phyloP scores from a whole-genome alignment of 2,329 filamentous ascomycete genomes.

The Cryphonectria japonica region DNA sequence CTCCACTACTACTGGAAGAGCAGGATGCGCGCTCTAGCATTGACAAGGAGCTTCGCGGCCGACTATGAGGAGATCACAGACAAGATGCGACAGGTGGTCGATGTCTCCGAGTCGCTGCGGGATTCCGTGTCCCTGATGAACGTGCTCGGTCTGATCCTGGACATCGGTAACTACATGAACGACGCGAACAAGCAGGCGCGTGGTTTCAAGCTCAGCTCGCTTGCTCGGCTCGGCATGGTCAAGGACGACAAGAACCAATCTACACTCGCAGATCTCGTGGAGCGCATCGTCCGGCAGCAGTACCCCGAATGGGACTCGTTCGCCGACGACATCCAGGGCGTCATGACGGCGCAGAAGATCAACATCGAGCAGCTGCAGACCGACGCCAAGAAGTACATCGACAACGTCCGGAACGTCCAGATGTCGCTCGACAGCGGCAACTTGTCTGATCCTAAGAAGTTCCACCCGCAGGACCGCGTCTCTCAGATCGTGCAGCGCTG shows the following conservation, averaged over 20 bases:
- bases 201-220: conserved; percentile 95
- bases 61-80: conserved; percentile 92
- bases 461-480: conserved; percentile 96
- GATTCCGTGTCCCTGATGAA: conserved; percentile 95
- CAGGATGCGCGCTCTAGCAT: conserved; percentile 84
- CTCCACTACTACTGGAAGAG: conserved; percentile 99
- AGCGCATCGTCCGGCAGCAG: conserved; percentile 93
- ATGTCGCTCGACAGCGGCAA: conserved; percentile 90
- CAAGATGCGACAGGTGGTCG: conserved; percentile 84
- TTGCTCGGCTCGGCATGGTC: conserved; percentile 92
- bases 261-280: conserved; percentile 92
- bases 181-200: conserved; percentile 97
- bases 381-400: conserved; percentile 90
- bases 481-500: conserved; percentile 86
- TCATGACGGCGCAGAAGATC: conserved; percentile 81
- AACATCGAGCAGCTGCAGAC: conserved; percentile 89
- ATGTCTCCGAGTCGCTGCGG: conserved; percentile 84
- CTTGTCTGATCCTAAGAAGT: conserved; percentile 93
- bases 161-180: conserved; percentile 99
- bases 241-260: conserved; percentile 99
- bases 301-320: conserved; percentile 96
- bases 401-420: conserved; percentile 93
- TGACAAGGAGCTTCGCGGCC: conserved; percentile 80
- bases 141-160: conserved; percentile 90
- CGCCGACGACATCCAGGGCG: conserved; percentile 78